Conservation (phyloP, 2,329 filamentous ascomycete genomes). For the Neopestalotiopsis sp. region DNA sequence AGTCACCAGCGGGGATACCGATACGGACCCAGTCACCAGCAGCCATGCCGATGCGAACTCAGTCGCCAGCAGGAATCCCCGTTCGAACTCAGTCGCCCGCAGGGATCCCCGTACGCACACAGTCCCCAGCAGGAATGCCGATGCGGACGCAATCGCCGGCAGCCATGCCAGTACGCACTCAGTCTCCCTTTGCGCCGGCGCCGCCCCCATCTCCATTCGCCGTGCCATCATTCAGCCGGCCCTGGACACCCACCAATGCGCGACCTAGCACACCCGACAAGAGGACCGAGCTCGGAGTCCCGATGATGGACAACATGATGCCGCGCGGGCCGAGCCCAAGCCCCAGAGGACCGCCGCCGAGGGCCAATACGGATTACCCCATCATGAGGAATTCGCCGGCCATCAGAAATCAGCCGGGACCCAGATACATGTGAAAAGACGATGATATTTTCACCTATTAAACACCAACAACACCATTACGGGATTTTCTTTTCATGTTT, state of each 20-base stretch:
- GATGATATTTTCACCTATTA: too few species aligned
- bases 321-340: constrained; percentile 4
- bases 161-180: background rate
- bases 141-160: background rate
- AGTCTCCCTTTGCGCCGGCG: background rate
- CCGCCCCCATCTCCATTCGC: constrained; percentile 13
- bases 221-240: constrained; percentile 21
- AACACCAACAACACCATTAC: too few species aligned
- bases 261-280: constrained; percentile 20
- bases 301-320: background rate
- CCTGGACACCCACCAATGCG: constrained; percentile 17
- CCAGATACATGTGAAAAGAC: constrained; percentile 15
- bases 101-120: background rate
- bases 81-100: background rate
- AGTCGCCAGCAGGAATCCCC: background rate
- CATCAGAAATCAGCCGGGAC: background rate
- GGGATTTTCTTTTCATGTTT: too few species aligned
- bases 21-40: background rate
- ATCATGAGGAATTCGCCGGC: constrained; percentile 13
- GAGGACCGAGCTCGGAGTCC: constrained; percentile 16
- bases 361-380: background rate
- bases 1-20: background rate
- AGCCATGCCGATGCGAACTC: background rate
- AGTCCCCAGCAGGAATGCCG: background rate
- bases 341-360: constrained; percentile 4